Percentiles rank a stretch among this genome's conserved stretches.
Conservation (phyloP, 2,329 filamentous ascomycete species). For the Trichoderma sp. region DNA sequence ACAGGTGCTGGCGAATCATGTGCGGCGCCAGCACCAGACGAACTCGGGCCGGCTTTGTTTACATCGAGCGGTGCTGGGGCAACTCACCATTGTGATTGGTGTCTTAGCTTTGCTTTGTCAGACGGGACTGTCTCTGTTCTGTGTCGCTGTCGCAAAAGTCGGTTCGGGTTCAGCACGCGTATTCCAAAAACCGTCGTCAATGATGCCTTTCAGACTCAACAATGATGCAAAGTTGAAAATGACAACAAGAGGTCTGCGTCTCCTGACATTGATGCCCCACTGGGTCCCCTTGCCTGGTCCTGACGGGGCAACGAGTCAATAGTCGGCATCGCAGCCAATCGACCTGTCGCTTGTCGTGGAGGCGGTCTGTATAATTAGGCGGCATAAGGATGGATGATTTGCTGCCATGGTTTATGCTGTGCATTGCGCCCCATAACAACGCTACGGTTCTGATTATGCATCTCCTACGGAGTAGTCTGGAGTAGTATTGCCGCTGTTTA, state of each 20-base stretch:
- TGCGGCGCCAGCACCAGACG: conserved; percentile 6
- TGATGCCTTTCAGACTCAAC: conserved; percentile 23
- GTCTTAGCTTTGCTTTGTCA: conserved; percentile 3
- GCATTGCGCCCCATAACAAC: not conserved
- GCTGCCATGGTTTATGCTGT: not conserved
- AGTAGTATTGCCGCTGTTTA: not conserved
- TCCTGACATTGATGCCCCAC: conserved; percentile 20
- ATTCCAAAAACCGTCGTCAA: conserved; percentile 18
- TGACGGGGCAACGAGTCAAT: conserved; percentile 23
- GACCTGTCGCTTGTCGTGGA: not conserved
- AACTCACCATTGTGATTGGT: conserved; percentile 25
- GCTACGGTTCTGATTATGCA: not conserved
- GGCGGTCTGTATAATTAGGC: conserved; percentile 18
- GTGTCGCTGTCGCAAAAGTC: not conserved
- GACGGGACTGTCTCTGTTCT: not conserved
- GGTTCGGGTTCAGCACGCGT: not conserved
- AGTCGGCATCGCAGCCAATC: conserved; percentile 14
- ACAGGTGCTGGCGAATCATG: conserved; percentile 16
- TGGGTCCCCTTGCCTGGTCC: conserved; percentile 12
- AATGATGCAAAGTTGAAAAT: conserved; percentile 23
- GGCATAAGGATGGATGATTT: not conserved
- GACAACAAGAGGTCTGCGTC: conserved; percentile 22
- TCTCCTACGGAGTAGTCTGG: not conserved
- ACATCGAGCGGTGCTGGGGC: conserved; percentile 22
- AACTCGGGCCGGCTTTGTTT: conserved; percentile 20